phyloP scores from a whole-genome alignment of 2,329 filamentous ascomycete species.

The Aspergillus puulaauensis region DNA sequence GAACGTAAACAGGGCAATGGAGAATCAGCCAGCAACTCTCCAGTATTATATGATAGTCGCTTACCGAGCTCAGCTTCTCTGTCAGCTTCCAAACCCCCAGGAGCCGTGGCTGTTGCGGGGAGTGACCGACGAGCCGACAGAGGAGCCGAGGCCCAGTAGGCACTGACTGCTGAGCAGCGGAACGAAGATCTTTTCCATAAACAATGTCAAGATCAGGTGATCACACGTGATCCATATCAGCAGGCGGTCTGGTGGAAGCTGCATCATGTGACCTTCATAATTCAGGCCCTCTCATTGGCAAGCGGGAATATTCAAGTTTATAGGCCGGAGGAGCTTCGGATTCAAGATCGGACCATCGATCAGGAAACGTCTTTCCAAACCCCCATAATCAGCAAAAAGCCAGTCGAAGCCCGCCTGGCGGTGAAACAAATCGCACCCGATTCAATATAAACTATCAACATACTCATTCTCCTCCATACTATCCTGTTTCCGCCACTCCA shows the following conservation, averaged over 20 bases:
- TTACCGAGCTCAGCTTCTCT: background rate
- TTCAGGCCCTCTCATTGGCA: slow-evolving; percentile 10
- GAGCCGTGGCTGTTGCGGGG: slow-evolving; percentile 9
- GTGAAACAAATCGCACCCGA: background rate
- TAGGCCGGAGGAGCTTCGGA: background rate
- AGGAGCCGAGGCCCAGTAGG: slow-evolving; percentile 17
- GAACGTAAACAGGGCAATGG: background rate
- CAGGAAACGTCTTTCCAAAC: slow-evolving; percentile 10
- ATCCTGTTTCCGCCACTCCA: background rate
- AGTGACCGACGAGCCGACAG: slow-evolving; percentile 16
- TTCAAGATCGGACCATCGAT: slow-evolving; percentile 1
- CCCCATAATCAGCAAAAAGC: background rate
- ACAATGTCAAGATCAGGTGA: too few relatives aligned
- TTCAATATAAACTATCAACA: background rate
- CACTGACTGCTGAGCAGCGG: background rate
- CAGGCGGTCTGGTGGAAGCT: slow-evolving; percentile 7
- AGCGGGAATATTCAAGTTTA: slow-evolving; percentile 1
- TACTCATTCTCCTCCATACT: background rate
- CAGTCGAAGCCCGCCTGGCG: background rate
- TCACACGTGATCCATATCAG: too few relatives aligned
- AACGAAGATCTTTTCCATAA: too few relatives aligned
- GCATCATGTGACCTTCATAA: slow-evolving; percentile 15
- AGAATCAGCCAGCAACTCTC: slow-evolving; percentile 6
- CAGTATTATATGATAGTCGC: slow-evolving; percentile 1
- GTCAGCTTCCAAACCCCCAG: background rate